phyloP scores from a whole-genome alignment of 23 red algal genomes.

The Gracilaria caudata region DNA sequence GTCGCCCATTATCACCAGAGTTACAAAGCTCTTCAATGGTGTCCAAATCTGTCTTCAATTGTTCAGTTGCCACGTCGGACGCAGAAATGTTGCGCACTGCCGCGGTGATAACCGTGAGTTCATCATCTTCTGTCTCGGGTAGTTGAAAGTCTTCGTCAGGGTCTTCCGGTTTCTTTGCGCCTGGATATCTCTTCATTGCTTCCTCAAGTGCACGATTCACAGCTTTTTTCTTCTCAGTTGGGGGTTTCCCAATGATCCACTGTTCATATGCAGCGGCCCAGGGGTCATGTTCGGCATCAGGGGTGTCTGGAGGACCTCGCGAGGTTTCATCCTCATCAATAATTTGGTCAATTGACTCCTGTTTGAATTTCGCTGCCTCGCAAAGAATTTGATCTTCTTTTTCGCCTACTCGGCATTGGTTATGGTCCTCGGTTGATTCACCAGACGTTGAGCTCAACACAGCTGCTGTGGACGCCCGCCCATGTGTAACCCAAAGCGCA shows the following conservation, averaged over 20 bases:
- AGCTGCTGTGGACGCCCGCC: background rate
- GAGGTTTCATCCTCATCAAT: constrained; percentile 41
- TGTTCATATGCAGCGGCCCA: constrained; percentile 48
- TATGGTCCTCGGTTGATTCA: background rate
- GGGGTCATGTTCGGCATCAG: constrained; percentile 10
- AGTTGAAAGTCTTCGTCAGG: background rate
- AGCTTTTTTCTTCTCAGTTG: background rate
- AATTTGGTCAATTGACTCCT: constrained; percentile 29
- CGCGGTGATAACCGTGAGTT: constrained; percentile 28
- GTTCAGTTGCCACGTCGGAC: background rate
- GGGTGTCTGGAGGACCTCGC: background rate
- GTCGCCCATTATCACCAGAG: constrained; percentile 55
- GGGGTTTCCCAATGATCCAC: constrained; percentile 17
- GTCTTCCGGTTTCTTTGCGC: background rate
- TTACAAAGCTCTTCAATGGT: constrained; percentile 49
- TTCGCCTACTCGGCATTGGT: background rate
- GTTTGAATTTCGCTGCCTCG: constrained; percentile 31
- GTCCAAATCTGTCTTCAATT: constrained; percentile 10
- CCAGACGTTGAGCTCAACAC: background rate
- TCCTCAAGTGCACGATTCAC: constrained; percentile 12
- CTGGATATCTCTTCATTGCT: constrained; percentile 29
- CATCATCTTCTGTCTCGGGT: constrained; percentile 25
- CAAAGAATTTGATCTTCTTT: constrained; percentile 33
- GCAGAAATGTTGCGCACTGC: background rate
- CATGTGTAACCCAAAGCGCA: background rate